Base-by-base conservation (phyloP, 2,329 filamentous ascomycete species). In the Monosporascus sp. region DNA sequence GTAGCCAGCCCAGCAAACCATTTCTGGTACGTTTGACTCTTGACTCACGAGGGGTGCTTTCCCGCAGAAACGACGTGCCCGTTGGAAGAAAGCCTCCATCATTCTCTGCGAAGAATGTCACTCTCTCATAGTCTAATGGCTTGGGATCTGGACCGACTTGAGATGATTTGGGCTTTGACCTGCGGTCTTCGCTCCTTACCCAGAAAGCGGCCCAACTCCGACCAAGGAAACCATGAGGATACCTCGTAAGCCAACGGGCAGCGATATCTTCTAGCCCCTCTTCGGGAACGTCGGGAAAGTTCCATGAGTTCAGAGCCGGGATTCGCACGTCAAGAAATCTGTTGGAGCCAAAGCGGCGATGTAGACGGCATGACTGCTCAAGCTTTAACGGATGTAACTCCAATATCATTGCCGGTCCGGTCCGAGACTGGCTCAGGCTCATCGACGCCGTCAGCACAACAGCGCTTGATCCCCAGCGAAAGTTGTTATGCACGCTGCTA, bases 241-340 rank as follows among this genome's bases (percentile, higher is more conserved):
- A 37, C 2, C 55, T 50, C 0, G 63, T 57, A 1, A 75, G 53
- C 76, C 75, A 79, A 1, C 61, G 49, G 6, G 31, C 15, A 14
- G 71, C 64, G 20, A 77, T 58, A 0, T 65, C 55, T 0, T 68
- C 58, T 0, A 66, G 55, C 0, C 67, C 69, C 0, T 60, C 52
- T 0, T 65, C 61, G 3, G 66, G 61, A 2, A 70, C 55, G n/a
- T 63, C 67, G 3, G 70, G 47, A 0, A 63, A 37, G 0, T 49
- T 37, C 0, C 53, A 61, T 1, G 64, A 65, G 1, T 60, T 66
- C 0, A 75, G 68, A 0, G 72, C 71, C 0, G 80, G 79, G 2
- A 82, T 67, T 3, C 71, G 63, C 0, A 83, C 49, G 47, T 82
- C 77, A 1, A 84, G 52, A 44, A 82, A 82, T 0, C 80, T 72